Evolutionary conservation across 805 yeast species (phyloP).

Genomic region (Yamadazyma sp.): DNA sequence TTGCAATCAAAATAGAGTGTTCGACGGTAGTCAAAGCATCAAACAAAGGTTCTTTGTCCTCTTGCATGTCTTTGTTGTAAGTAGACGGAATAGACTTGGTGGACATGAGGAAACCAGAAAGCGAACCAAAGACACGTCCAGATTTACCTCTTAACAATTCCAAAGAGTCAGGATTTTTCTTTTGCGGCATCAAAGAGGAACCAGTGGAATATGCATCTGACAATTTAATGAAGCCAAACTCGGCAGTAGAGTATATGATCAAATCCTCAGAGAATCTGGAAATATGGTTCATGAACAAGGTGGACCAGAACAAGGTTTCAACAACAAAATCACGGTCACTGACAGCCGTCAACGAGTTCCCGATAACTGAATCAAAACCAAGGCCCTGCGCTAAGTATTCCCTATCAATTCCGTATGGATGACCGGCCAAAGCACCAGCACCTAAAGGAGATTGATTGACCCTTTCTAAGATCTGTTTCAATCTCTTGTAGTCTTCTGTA

Average conservation of each 20-base stretch:
- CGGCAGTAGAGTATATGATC: slow-evolving; percentile 95
- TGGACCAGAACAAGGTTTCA: slow-evolving; percentile 93
- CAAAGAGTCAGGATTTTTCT: slow-evolving; percentile 95
- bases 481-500: slow-evolving; percentile 84
- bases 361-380: slow-evolving; percentile 84
- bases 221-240: slow-evolving; percentile 88
- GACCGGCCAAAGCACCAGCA: slow-evolving; percentile 98
- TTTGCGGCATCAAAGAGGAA: slow-evolving; percentile 97
- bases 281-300: slow-evolving; percentile 92
- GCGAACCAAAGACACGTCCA: slow-evolving; percentile 94
- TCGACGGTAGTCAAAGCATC: slow-evolving; percentile 88
- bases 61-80: slow-evolving; percentile 97
- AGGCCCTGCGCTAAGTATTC: slow-evolving; percentile 79
- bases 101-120: slow-evolving; percentile 95
- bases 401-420: slow-evolving; percentile 98
- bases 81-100: slow-evolving; percentile 97
- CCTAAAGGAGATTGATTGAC: slow-evolving; percentile 91
- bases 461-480: slow-evolving; percentile 76
- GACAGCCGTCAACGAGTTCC: slow-evolving; percentile 95
- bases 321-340: slow-evolving; percentile 97
- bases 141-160: slow-evolving; percentile 95
- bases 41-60: slow-evolving; percentile 97
- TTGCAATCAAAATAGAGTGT: slow-evolving; percentile 90
- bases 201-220: slow-evolving; percentile 99
- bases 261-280: slow-evolving; percentile 94